Evolutionary conservation across 495 filamentous ascomycete genomes (phyloP).

Genomic region (Coniosporium apollinis): DNA sequence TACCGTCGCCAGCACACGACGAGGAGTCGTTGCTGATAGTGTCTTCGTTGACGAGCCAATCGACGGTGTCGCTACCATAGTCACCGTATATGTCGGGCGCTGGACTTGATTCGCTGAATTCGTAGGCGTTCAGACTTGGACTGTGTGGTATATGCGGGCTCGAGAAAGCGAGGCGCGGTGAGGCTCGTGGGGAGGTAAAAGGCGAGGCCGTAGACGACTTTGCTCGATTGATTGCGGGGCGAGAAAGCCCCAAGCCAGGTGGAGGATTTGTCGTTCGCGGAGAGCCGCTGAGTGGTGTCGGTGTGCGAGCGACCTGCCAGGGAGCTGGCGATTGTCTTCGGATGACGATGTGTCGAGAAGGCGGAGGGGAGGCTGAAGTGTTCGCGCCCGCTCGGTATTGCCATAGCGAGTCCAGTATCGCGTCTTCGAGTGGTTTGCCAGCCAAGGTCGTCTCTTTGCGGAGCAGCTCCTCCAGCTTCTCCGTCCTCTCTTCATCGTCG

Average conservation of each 20-base stretch:
- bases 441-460: slow-evolving; percentile 59
- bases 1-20: slow-evolving; percentile 36
- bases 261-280: slow-evolving; percentile 54
- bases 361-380: slow-evolving; percentile 63
- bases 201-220: slow-evolving; percentile 70
- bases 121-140: slow-evolving; percentile 83
- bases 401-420: slow-evolving; percentile 84
- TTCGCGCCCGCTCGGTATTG: slow-evolving; percentile 62
- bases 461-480: slow-evolving; percentile 76
- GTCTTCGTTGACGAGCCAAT: slow-evolving; percentile 93
- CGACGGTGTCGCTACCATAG: slow-evolving; percentile 80
- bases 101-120: slow-evolving; percentile 64
- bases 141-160: slow-evolving; percentile 89
- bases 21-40: slow-evolving; percentile 60
- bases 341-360: slow-evolving; percentile 71
- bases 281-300: slow-evolving; percentile 64
- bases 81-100: slow-evolving; percentile 79
- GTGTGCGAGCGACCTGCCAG: slow-evolving; percentile 67
- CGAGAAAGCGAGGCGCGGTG: slow-evolving; percentile 78
- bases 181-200: slow-evolving; percentile 87
- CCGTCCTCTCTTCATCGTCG: slow-evolving; percentile 90
- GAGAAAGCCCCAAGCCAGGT: slow-evolving; percentile 56
- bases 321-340: slow-evolving; percentile 82
- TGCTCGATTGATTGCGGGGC: slow-evolving; percentile 52
- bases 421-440: slow-evolving; percentile 73